Evolutionary conservation across 2,329 filamentous ascomycete species (phyloP).

Genomic region (Alternaria sp.): DNA sequence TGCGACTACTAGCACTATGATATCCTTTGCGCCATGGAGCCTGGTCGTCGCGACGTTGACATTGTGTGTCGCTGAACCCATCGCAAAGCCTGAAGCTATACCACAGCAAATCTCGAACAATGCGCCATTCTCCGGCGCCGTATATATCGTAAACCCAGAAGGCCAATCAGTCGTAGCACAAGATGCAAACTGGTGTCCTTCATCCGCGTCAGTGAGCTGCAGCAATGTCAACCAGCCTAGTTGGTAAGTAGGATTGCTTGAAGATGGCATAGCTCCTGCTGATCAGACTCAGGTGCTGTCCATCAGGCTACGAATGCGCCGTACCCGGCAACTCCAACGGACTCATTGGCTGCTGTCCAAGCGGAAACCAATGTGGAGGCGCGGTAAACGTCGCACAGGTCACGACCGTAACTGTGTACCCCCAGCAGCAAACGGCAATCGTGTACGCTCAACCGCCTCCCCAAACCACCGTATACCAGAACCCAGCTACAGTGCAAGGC

Average conservation of each 20-base stretch:
- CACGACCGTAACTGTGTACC: slow-evolving; percentile 48
- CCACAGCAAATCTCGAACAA: slow-evolving; percentile 47
- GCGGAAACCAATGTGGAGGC: slow-evolving; percentile 46
- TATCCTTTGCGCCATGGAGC: slow-evolving; percentile 20
- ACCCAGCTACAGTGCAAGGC: slow-evolving; percentile 33
- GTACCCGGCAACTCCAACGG: slow-evolving; percentile 42
- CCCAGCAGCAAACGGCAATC: slow-evolving; percentile 38
- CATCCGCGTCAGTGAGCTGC: slow-evolving; percentile 52
- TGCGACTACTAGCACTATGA: slow-evolving; percentile 24
- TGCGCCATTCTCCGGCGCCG: slow-evolving; percentile 52
- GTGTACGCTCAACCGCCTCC: slow-evolving; percentile 40
- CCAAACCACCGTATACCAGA: slow-evolving; percentile 36
- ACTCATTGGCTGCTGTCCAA: slow-evolving; percentile 51
- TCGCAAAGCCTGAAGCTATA: slow-evolving; percentile 38
- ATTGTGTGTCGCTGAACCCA: slow-evolving; percentile 33
- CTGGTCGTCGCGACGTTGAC: slow-evolving; percentile 23
- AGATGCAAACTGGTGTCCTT: slow-evolving; percentile 45
- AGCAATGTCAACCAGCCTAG: slow-evolving; percentile 53
- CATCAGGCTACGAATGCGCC: slow-evolving; percentile 47
- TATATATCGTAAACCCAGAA: slow-evolving; percentile 49
- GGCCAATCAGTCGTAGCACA: slow-evolving; percentile 48
- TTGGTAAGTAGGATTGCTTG: slow-evolving; percentile 47
- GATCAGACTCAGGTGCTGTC: slow-evolving; percentile 47
- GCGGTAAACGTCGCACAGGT: slow-evolving; percentile 44
- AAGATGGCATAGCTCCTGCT: neutral